phyloP scores from a whole-genome alignment of 1,284 basidiomycete species.

The Heterobasidion occidentale region DNA sequence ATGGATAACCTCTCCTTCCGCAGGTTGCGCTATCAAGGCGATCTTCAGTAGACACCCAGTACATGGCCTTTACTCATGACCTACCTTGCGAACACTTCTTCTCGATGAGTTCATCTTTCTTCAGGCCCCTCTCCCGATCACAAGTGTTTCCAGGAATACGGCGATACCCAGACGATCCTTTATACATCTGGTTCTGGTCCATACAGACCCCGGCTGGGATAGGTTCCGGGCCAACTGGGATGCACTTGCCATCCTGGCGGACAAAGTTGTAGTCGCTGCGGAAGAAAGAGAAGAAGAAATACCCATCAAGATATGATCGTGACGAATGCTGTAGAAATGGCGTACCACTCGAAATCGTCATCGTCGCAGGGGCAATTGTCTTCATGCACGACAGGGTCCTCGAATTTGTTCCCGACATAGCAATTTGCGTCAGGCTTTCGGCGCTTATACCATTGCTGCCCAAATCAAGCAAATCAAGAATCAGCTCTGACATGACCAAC shows the following conservation, averaged over 20 bases:
- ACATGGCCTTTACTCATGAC: constrained; percentile 1
- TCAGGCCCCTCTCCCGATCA: constrained; percentile 39
- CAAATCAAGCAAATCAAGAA: background rate
- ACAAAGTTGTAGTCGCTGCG: constrained; percentile 84
- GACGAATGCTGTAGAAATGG: constrained; percentile 1
- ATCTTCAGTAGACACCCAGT: background rate
- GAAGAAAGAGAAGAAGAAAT: background rate
- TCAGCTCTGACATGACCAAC: background rate
- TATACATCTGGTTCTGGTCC: constrained; percentile 57
- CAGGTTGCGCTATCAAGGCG: constrained; percentile 51
- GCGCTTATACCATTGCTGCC: constrained; percentile 87
- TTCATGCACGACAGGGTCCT: constrained; percentile 77
- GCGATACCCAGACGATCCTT: constrained; percentile 88
- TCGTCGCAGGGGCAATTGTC: constrained; percentile 82
- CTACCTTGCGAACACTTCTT: constrained; percentile 74
- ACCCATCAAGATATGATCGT: background rate
- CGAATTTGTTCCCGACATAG: constrained; percentile 89
- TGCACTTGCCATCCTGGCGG: constrained; percentile 65
- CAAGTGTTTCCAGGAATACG: constrained; percentile 94
- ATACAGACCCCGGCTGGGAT: constrained; percentile 76
- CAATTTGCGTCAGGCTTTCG: constrained; percentile 83
- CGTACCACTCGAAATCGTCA: constrained; percentile 90
- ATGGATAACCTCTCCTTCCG: constrained; percentile 65
- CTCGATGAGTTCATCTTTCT: constrained; percentile 63
- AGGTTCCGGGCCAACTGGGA: constrained; percentile 78